Evolutionary conservation across 441 rosid species (phyloP).

Genomic region (Flueggea neowawraea): DNA sequence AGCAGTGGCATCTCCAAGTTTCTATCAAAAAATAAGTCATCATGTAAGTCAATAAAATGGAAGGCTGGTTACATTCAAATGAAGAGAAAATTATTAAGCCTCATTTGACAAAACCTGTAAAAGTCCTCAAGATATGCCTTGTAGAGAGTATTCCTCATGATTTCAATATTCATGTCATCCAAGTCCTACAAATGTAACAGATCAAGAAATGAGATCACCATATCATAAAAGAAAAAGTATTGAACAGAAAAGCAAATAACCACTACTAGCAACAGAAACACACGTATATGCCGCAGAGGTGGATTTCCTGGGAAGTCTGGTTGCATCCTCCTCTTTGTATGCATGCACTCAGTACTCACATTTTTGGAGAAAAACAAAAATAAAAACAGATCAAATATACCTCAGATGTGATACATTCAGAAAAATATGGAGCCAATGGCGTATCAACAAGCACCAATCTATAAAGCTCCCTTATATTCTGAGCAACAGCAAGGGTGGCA

Average conservation of each 20-base stretch:
- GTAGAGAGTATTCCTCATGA: conserved; percentile 98
- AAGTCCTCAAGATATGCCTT: conserved; percentile 98
- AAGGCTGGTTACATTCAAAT: not conserved
- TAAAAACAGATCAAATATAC: conserved; percentile 22
- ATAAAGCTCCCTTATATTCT: conserved; percentile 97
- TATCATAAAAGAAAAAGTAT: conserved; percentile 2
- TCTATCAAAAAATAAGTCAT: conserved; percentile 32
- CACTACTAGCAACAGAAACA: too few species aligned
- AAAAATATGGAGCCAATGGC: conserved; percentile 95
- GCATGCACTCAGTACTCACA: too few species aligned
- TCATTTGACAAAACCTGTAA: conserved; percentile 93
- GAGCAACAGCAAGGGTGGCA: conserved; percentile 98
- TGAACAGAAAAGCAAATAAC: not conserved
- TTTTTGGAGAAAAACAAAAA: not conserved
- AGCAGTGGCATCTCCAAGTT: conserved; percentile 97
- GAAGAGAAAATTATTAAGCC: not conserved
- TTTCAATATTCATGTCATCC: conserved; percentile 99
- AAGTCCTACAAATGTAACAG: conserved; percentile 49
- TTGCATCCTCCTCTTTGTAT: too few species aligned
- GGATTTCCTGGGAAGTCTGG: too few species aligned
- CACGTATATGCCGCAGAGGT: too few species aligned
- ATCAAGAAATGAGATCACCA: conserved; percentile 7
- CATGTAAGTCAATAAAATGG: conserved; percentile 3
- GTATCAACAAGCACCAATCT: conserved; percentile 97
- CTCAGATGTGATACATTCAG: conserved; percentile 98